Conservation (phyloP, 163 green algal genomes). For the Coccomyxa subellipsoidea region DNA sequence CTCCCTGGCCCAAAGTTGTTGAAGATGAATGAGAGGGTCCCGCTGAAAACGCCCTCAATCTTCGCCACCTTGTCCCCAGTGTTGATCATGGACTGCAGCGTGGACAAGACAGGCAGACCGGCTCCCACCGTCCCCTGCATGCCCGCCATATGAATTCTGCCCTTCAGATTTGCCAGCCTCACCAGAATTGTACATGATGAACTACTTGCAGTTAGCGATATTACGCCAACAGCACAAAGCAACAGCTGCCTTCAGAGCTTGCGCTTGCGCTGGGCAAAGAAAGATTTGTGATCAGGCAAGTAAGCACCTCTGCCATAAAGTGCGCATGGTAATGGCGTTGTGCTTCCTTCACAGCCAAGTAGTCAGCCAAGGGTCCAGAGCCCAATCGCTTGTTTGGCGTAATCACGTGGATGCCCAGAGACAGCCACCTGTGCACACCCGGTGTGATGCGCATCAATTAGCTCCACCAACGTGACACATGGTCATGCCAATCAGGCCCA, state of each 20-base stretch:
- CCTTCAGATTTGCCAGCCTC: too few species aligned
- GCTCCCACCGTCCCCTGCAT: conserved; percentile 77
- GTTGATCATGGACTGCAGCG: conserved; percentile 74
- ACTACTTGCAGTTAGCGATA: too few species aligned
- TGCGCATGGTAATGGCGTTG: conserved; percentile 26
- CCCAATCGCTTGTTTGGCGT: conserved; percentile 87
- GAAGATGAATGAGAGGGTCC: conserved; percentile 94
- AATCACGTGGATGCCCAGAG: conserved; percentile 74
- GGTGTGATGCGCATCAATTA: too few species aligned
- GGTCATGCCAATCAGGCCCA: too few species aligned
- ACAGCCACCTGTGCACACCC: conserved; percentile 24
- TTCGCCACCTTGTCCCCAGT: conserved; percentile 78
- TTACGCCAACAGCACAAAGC: too few species aligned
- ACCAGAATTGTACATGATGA: too few species aligned
- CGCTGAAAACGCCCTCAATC: conserved; percentile 72
- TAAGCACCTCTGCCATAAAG: conserved; percentile 58
- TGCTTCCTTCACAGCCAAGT: conserved; percentile 49
- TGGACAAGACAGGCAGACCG: conserved; percentile 87
- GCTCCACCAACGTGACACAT: too few species aligned
- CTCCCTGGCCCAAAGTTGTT: conserved; percentile 65
- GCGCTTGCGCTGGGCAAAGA: too few species aligned
- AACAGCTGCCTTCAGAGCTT: too few species aligned
- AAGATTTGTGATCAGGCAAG: not conserved
- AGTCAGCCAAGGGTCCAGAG: conserved; percentile 49
- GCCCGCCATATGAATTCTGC: too few species aligned